Evolutionary conservation across 2,329 filamentous ascomycete genomes (phyloP), one percentile per base, ranked within the genome.

Genomic region (Phialophora expanda): DNA sequence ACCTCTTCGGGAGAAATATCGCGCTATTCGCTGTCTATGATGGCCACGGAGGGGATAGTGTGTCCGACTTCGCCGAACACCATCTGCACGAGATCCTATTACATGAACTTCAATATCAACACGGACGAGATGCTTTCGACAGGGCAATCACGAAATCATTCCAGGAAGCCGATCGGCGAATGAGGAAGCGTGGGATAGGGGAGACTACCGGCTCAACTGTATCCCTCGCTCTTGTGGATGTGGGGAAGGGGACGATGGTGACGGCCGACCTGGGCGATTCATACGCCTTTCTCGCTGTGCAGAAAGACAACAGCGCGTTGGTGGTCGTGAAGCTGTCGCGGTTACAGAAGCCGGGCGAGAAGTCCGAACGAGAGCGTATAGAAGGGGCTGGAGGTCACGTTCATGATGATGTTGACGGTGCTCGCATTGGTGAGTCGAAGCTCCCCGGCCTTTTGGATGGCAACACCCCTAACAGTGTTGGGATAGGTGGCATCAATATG

Each of bases 1-100:
- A 22, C n/a, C 20, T 14, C 8, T 51, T 51, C 20, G 48, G 48
- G 20, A 51, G 24, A 6, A 28, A 26, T 2, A 28, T 51, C 48
- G 48, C 48, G 48, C 48, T 51, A 51, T 51, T 51, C 48, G 48
- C 48, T 4, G 48, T 51, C 48, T 51, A 51, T 28, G 48, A 51
- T 28, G 48, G 48, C 22, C 48, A 51, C 8, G 48, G 48, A 22
- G 48, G 48, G 1, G 22, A 51, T 8, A 51, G 24, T 51, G 48
- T 51, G n/a, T 51, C 48, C 14, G 20, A 22, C 7, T 51, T 51
- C 24, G 48, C 24, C 7, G 48, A 51, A 7, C 7, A 51, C 9
- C 48, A 51, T 14, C 48, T 51, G 4, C 48, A 51, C 22, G 20
- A 51, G 20, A 51, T 51, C 48, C 48, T 51, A 22, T 51, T 22